Evolutionary conservation across 371 early-diverging fungal genomes (phyloP).

Genomic region (Capillidium rhysosporum): DNA sequence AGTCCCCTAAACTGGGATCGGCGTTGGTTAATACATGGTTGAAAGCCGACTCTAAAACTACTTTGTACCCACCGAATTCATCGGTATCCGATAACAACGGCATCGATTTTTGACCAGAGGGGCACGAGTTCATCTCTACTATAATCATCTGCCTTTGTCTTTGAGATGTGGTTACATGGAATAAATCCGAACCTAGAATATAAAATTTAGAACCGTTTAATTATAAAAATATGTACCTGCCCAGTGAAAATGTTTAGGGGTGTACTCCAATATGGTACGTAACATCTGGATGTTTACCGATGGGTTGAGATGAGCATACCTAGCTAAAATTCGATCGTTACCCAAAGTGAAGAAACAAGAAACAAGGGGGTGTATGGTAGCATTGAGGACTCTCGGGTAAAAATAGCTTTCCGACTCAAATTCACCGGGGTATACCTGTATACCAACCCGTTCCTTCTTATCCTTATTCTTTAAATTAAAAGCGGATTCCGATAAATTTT

Average conservation of each 20-base stretch:
- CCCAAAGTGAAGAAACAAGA: slow-evolving; percentile 72
- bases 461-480: too few species aligned
- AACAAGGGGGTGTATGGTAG: slow-evolving; percentile 70
- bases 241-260: slow-evolving; percentile 75
- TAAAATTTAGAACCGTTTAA: background rate
- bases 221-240: slow-evolving; percentile 33
- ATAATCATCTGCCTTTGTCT: slow-evolving; percentile 89
- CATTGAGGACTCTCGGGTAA: slow-evolving; percentile 83
- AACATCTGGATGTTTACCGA: slow-evolving; percentile 45
- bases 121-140: slow-evolving; percentile 85
- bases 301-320: slow-evolving; percentile 81
- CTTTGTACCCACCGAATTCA: slow-evolving; percentile 53
- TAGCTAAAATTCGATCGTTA: slow-evolving; percentile 72
- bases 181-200: slow-evolving; percentile 60
- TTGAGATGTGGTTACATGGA: slow-evolving; percentile 69
- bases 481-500: too few species aligned
- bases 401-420: slow-evolving; percentile 78
- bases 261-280: slow-evolving; percentile 39
- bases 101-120: slow-evolving; percentile 88
- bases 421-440: slow-evolving; percentile 37
- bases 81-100: slow-evolving; percentile 70
- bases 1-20: slow-evolving; percentile 43
- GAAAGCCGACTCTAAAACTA: slow-evolving; percentile 60
- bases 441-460: too few species aligned
- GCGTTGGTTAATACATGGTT: slow-evolving; percentile 43